phyloP scores from a whole-genome alignment of 2,329 filamentous ascomycete species.

The Cladophialophora chaetospira region DNA sequence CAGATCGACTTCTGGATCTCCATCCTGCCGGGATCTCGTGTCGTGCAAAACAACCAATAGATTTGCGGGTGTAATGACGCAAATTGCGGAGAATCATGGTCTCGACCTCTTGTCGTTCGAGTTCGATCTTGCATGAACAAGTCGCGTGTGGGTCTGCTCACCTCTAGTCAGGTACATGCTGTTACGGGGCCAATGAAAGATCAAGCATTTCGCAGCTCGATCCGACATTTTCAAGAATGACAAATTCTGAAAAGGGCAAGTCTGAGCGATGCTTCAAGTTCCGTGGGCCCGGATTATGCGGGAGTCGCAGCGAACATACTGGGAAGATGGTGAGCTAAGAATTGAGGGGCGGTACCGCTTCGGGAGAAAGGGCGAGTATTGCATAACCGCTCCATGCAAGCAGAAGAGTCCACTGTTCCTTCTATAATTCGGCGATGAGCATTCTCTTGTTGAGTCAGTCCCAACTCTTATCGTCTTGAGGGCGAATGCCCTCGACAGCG shows the following conservation, averaged over 20 bases:
- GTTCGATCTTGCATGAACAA: neutral
- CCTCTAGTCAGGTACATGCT: constrained; percentile 12
- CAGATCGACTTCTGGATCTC: neutral
- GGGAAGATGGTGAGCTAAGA: too few species aligned
- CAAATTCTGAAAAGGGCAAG: neutral
- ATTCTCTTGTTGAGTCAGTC: too few species aligned
- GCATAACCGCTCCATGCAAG: too few species aligned
- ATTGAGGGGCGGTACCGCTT: too few species aligned
- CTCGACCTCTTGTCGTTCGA: neutral
- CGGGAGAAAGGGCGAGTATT: too few species aligned
- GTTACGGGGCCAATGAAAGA: neutral
- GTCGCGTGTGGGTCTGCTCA: neutral
- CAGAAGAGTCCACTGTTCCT: too few species aligned
- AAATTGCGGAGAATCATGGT: constrained; percentile 1
- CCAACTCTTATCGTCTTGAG: too few species aligned
- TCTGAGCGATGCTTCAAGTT: neutral
- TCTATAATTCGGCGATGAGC: too few species aligned
- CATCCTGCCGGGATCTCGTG: neutral
- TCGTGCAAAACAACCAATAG: neutral
- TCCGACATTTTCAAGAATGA: neutral
- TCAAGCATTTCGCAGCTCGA: neutral
- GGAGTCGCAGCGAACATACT: too few species aligned
- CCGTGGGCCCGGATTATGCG: neutral
- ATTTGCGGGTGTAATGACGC: constrained; percentile 4
- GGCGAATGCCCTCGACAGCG: too few species aligned